Evolutionary conservation across 805 yeast genomes (phyloP), one percentile per base, ranked within the genome.

Genomic region (Nakazawaea holstii): DNA sequence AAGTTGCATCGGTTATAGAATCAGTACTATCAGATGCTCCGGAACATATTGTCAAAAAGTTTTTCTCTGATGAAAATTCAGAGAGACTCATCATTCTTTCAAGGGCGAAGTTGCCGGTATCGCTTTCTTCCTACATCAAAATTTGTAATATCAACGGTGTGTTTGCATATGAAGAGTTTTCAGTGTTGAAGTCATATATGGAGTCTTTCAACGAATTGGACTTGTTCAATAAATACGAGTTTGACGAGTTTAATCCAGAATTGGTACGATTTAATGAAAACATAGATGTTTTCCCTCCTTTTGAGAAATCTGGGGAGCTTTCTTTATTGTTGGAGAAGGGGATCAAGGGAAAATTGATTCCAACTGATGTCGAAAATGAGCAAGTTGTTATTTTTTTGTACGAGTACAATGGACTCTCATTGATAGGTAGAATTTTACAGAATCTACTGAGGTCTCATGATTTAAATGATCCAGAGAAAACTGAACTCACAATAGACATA

Each of bases 331-430:
- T 78, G 42, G 60, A 62, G 14, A 68, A 67, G 51, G 82, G 82
- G 2, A 86, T 96, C 0, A 76, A 71, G 47, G 97, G 92, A 2
- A 83, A 84, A 53, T 64, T 87, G 3, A 63, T 91, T 29, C 82
- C 88, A 0, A 70, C 78, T 3, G 58, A 60, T 6, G 55, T 57
- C 13, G 61, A 58, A 10, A 55, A 61, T 31, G 65, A 68, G 50
- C 58, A 64, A 9, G 55, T 76, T 14, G 85, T 86, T 3, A 74
- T 88, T 20, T 90, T 94, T 66, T 66, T 83, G 27, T 79, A 84
- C 59, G 73, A 74, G 3, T 89, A 82, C 60, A 87, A 82, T 58
- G 97, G 97, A 1, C 90, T 97, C 96, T 77, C 95, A 0, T 65
- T 86, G 27, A 56, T 92, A 14, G 97, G 97, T 1, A 74, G 95